Conservation (phyloP, 2,329 filamentous ascomycete species). For the Pyrenophora graminea region DNA sequence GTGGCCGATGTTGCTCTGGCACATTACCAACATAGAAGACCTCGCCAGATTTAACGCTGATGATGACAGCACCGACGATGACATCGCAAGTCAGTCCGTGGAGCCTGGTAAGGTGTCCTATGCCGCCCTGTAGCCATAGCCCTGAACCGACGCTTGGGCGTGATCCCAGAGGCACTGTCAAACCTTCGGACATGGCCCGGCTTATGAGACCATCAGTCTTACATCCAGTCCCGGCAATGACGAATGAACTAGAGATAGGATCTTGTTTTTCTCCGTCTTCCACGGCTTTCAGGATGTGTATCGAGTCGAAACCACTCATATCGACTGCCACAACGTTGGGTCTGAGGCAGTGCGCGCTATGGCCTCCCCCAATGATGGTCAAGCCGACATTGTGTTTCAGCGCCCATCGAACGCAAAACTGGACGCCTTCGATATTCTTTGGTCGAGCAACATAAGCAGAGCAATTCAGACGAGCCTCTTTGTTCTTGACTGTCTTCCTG, state of each 20-base stretch:
- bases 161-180: constrained; percentile 63
- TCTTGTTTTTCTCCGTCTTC: constrained; percentile 23
- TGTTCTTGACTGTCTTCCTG: constrained; percentile 54
- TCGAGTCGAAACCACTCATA: constrained; percentile 60
- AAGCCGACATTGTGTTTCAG: constrained; percentile 51
- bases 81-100: constrained; percentile 64
- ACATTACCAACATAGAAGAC: constrained; percentile 59
- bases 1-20: constrained; percentile 52
- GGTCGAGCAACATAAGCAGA: constrained; percentile 55
- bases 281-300: constrained; percentile 49
- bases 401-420: constrained; percentile 63
- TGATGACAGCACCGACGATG: constrained; percentile 63
- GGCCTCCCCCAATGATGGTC: constrained; percentile 62
- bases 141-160: constrained; percentile 68
- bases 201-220: constrained; percentile 60
- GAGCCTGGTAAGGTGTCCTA: constrained; percentile 61
- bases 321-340: constrained; percentile 60
- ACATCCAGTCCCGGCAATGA: constrained; percentile 62
- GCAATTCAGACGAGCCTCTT: constrained; percentile 53
- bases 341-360: constrained; percentile 63
- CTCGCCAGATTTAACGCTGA: constrained; percentile 55
- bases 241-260: constrained; percentile 34
- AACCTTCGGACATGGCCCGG: constrained; percentile 51
- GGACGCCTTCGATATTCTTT: constrained; percentile 54
- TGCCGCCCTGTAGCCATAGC: constrained; percentile 67